Evolutionary conservation across 192 early-diverging fungal species (phyloP), one percentile per base, ranked within the genome.

Genomic region (Geranomyces michiganensis): DNA sequence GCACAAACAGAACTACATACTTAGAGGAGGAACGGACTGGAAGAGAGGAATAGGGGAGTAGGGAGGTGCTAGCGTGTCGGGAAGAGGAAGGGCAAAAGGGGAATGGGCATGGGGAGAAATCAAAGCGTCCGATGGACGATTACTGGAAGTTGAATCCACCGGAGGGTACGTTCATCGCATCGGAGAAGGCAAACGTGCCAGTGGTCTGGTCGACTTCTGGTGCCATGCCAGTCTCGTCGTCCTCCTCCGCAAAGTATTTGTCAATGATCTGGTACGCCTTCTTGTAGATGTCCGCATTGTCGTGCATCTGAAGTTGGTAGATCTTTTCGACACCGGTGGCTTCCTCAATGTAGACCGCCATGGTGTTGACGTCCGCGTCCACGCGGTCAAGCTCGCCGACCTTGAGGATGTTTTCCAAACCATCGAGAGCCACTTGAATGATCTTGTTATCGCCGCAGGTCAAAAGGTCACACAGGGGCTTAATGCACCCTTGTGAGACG

Each of bases 261-360:
- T 96, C 95, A 67, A 99, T 96, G 77, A 99, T 92, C 66, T 79
- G 74, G 80, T 96, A 97, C 0, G 94, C 91, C 84, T 99, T 98
- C 82, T 88, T 91, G 89, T 99, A 98, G 72, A 99, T 93, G 27
- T 96, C 96, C n/a, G 79, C 77, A 74, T 96, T 97, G 69, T 94
- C 92, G 86, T 99, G 97, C 67, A 88, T 83, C 83, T 98, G 97
- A 46, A 99, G 83, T 44, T 90, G 82, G 81, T 97, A 91, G 74
- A 99, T 94, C 84, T 93, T 94, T 62, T 97, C 94, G 82, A 98
- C 92, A 47, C 96, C 97, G 60, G 90, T 93, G 48, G 89, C 92
- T 72, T 95, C 94, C 82, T 99, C 97, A 71, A 99, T 90, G 71
- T 78, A 90, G 43, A 95, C 71, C 48, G 95, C 90, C 81, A 91